Evolutionary conservation across 140 eudicot genomes (phyloP).

Genomic region (Senecio squalidus): DNA sequence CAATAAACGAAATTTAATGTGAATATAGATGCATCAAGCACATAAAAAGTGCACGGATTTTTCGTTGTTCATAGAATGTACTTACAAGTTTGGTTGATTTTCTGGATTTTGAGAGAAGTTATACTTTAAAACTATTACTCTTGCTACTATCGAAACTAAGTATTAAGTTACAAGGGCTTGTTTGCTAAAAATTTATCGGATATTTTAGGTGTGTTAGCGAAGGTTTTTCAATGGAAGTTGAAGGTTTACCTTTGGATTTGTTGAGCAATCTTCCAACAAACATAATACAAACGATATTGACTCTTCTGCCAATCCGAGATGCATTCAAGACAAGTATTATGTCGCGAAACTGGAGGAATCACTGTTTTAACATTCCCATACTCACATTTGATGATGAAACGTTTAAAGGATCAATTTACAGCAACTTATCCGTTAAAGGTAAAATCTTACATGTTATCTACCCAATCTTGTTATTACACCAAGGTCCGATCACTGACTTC

Average conservation of each 20-base stretch:
- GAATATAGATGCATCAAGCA: no score
- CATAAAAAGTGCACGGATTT: no score
- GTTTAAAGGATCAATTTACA: neutral
- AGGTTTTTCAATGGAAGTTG: conserved; percentile 14
- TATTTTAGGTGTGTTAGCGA: no score
- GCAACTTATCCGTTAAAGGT: neutral
- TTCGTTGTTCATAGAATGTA: no score
- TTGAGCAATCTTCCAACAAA: conserved; percentile 14
- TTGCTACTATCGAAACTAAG: no score
- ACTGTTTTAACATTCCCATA: conserved; percentile 12
- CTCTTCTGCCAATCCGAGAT: conserved; percentile 17
- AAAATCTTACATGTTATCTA: conserved; percentile 16
- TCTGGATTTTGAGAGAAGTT: no score
- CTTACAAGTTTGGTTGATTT: no score
- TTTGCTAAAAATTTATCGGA: no score
- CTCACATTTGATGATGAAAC: conserved; percentile 14
- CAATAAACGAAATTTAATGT: no score
- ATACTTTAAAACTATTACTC: no score
- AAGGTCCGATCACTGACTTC: conserved; percentile 26
- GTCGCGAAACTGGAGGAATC: conserved; percentile 10
- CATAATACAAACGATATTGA: conserved; percentile 8
- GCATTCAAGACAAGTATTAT: conserved; percentile 22
- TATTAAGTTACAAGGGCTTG: no score
- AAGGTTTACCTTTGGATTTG: neutral
- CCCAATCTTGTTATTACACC: conserved; percentile 20